Percentiles rank a stretch among this genome's conserved stretches.
Conservation (phyloP, 306 rosid genomes). For the Quercus variabilis region DNA sequence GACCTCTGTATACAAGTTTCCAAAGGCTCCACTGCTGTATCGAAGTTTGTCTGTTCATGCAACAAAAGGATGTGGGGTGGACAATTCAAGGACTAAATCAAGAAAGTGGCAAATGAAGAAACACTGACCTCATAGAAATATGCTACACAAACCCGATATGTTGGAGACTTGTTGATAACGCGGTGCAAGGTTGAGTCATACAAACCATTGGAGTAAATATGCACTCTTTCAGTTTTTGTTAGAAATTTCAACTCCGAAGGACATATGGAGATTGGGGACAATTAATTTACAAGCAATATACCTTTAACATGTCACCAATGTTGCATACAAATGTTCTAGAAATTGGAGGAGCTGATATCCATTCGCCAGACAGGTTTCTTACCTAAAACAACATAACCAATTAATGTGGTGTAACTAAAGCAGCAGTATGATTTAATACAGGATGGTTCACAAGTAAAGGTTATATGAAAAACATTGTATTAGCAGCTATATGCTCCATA, state of each 20-base stretch:
- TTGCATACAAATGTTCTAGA: slow-evolving; percentile 83
- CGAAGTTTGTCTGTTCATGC: slow-evolving; percentile 75
- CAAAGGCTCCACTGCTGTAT: slow-evolving; percentile 76
- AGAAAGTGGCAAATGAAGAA: background rate
- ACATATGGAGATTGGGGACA: background rate
- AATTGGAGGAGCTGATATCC: slow-evolving; percentile 94
- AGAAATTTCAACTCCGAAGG: background rate
- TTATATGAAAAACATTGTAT: no score
- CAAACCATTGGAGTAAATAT: slow-evolving; percentile 90
- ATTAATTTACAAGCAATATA: slow-evolving; percentile 13
- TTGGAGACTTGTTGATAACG: slow-evolving; percentile 62
- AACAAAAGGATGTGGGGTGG: slow-evolving; percentile 1
- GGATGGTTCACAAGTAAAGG: no score
- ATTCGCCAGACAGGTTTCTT: slow-evolving; percentile 73
- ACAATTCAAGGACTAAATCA: background rate
- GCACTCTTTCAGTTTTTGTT: slow-evolving; percentile 18
- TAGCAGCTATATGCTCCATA: no score
- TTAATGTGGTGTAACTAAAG: background rate
- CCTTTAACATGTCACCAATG: slow-evolving; percentile 97
- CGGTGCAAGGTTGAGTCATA: slow-evolving; percentile 88
- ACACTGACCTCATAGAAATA: slow-evolving; percentile 76
- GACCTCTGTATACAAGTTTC: slow-evolving; percentile 51
- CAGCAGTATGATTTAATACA: background rate
- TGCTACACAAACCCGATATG: slow-evolving; percentile 70
- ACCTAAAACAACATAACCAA: slow-evolving; percentile 55